Evolutionary conservation across 1,284 basidiomycete species (phyloP).

Genomic region (Prillingera fragicola): DNA sequence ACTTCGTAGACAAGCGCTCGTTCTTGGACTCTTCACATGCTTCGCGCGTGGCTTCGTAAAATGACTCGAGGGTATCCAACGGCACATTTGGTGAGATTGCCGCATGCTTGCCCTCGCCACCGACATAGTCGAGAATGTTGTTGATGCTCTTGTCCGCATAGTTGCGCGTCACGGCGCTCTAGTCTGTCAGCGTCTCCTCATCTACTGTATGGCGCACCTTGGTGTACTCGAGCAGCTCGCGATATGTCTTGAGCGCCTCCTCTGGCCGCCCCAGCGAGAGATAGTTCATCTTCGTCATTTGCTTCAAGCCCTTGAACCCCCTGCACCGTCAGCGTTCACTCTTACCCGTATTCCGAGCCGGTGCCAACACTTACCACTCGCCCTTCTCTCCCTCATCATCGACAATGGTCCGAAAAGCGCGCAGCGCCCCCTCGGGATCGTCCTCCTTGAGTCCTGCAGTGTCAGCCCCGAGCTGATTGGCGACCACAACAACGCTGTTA

Average conservation of each 20-base stretch:
- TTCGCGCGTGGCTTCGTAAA: conserved; percentile 88
- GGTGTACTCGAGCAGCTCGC: conserved; percentile 79
- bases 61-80: conserved; percentile 82
- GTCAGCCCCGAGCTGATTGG: conserved; percentile 1
- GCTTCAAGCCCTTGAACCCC: conserved; percentile 99
- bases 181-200: neutral
- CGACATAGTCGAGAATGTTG: conserved; percentile 96
- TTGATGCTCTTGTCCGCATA: conserved; percentile 97
- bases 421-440: conserved; percentile 78
- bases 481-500: neutral
- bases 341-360: too few relatives aligned
- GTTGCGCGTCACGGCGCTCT: conserved; percentile 45
- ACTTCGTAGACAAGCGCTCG: conserved; percentile 90
- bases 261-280: conserved; percentile 68
- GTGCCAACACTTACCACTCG: conserved; percentile 66
- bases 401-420: conserved; percentile 79
- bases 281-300: conserved; percentile 92
- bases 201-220: conserved; percentile 51
- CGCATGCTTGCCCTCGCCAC: conserved; percentile 62
- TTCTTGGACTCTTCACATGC: conserved; percentile 91
- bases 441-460: conserved; percentile 80
- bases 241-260: conserved; percentile 82
- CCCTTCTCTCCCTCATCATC: conserved; percentile 84
- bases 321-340: conserved; percentile 50
- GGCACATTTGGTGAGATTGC: conserved; percentile 57